Evolutionary conservation across 495 filamentous ascomycete genomes (phyloP), one percentile per base, ranked within the genome.

Genomic region (Tuber magnatum): DNA sequence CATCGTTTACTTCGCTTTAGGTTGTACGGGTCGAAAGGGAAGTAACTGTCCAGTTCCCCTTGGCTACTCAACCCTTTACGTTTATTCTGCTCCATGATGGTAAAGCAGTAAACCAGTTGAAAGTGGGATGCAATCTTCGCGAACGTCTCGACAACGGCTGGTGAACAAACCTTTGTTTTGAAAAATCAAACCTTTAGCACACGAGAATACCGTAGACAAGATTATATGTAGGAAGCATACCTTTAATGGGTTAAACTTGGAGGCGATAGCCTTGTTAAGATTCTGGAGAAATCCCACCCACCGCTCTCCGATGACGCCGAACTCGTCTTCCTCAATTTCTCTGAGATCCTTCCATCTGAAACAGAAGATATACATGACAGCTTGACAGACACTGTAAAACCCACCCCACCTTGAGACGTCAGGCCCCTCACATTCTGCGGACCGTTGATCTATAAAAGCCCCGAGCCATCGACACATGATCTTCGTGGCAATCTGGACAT

Each of bases 11-110:
- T 97, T 71, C 88, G 86, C 0, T 93, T 94, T 20, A 98, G 86
- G 76, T 92, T 90, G 84, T 97, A 98, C 3, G 95, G 95, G 82
- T 99, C 95, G 80, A 99, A 99, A 2, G 96, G 95, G 83, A 98
- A 98, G 83, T 94, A 97, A 0, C 92, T 92, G 76, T 97, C 94
- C 3, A 98, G 87, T 40, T 81, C 74, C 16, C 73, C 76, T 16
- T 80, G 74, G 3, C 74, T 61, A 43, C 39, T 69, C 82, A 92
- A 77, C 16, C 80, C 77, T 1, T 87, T 82, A 12, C 92, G 90
- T 85, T 97, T 97, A 85, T 99, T 99, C 73, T 90, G 91, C 78
- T 97, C 95, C 40, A 99, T 86, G 72, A 96, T 87, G 2, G 91
- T 88, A 82, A 91, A 96, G 44, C 97, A 90, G 82, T 94, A 97